Conservation (phyloP, 2,329 filamentous ascomycete species). For the Fusarium sp. region DNA sequence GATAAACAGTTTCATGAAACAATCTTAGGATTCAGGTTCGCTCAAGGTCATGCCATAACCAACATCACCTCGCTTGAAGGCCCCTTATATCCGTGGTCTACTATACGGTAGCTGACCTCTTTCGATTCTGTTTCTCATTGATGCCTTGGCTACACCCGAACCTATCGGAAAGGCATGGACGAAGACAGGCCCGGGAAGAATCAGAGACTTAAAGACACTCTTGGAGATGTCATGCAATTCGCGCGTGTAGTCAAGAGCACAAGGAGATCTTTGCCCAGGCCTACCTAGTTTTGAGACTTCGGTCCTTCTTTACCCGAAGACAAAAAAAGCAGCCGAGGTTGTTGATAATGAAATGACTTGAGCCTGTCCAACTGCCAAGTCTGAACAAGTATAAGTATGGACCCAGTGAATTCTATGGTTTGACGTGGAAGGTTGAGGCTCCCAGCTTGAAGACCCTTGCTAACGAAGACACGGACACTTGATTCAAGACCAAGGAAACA, state of each 20-base stretch:
- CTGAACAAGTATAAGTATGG: background rate
- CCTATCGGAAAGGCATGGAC: background rate
- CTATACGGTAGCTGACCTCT: background rate
- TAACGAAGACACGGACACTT: background rate
- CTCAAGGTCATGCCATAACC: background rate
- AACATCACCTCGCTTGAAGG: background rate
- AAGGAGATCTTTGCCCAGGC: fast-evolving
- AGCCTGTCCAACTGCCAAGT: background rate
- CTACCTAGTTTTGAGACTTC: background rate
- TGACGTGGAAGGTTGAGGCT: background rate
- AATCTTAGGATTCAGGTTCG: background rate
- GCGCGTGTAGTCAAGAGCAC: background rate
- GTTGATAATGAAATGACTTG: background rate
- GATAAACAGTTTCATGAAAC: background rate
- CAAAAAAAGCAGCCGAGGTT: fast-evolving
- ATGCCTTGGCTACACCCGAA: background rate
- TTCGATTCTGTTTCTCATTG: background rate
- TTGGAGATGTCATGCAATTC: background rate
- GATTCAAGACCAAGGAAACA: background rate
- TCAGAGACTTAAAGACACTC: background rate
- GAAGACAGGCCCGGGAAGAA: background rate
- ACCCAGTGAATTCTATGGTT: background rate
- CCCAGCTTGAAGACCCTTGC: background rate
- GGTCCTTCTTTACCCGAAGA: background rate
- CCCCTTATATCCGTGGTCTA: background rate